These are phyloP conservation scores for Aspergillus bridgeri DNA, from an alignment of 495 filamentous ascomycete species.

Conservation along the genomic window DNA sequence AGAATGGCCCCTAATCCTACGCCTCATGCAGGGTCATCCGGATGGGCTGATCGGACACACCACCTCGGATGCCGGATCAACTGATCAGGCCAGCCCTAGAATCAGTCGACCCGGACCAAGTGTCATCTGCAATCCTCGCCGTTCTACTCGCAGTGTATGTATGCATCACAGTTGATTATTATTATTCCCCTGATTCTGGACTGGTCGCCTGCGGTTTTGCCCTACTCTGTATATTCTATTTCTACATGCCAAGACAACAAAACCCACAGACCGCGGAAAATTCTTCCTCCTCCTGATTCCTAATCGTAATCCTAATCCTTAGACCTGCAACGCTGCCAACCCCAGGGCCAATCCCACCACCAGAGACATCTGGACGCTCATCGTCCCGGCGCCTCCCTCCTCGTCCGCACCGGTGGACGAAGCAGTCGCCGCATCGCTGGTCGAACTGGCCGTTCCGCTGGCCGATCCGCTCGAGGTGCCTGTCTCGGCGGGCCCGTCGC, in stretches of 20 bases:
- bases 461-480: background rate
- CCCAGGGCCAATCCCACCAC: constrained; percentile 11
- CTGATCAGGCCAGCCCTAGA: constrained; percentile 6
- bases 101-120: background rate
- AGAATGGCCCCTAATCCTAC: background rate
- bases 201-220: too few species aligned
- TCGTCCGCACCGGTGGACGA: constrained; percentile 2
- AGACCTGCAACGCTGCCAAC: constrained; percentile 8
- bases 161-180: too few species aligned
- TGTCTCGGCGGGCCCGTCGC: constrained; percentile 21
- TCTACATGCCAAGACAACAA: background rate
- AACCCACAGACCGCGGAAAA: background rate
- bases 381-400: constrained; percentile 10
- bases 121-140: too few species aligned
- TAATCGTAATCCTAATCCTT: too few species aligned
- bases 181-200: too few species aligned
- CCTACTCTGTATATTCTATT: background rate
- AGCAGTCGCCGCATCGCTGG: constrained; percentile 1
- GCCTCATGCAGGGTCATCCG: constrained; percentile 11
- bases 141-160: background rate
- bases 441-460: background rate
- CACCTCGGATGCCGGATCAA: constrained; percentile 20
- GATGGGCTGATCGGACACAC: constrained; percentile 24
- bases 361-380: constrained; percentile 6
- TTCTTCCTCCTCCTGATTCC: background rate